Conservation (phyloP, 1,284 basidiomycete species). For the Leccinum variabile region DNA sequence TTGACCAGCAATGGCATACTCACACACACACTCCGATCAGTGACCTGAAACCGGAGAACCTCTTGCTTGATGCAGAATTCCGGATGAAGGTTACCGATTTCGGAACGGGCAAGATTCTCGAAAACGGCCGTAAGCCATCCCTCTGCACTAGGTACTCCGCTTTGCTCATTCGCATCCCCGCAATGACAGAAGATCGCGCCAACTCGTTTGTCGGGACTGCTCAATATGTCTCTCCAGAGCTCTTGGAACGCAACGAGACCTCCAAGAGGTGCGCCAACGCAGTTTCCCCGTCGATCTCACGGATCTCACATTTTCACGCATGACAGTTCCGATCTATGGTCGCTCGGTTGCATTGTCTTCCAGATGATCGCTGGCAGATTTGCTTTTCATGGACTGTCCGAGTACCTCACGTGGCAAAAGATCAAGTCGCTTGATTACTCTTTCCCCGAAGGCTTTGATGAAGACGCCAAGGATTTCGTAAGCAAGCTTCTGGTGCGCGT, state of each 20-base stretch:
- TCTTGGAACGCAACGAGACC: slow-evolving; percentile 76
- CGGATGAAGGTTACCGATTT: slow-evolving; percentile 97
- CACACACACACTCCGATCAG: slow-evolving; percentile 33
- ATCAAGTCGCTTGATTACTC: slow-evolving; percentile 74
- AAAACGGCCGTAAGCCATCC: slow-evolving; percentile 46
- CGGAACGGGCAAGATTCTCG: slow-evolving; percentile 90
- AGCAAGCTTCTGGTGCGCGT: slow-evolving; percentile 60
- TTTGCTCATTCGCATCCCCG: slow-evolving; percentile 11
- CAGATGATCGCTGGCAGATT: slow-evolving; percentile 95
- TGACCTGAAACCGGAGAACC: slow-evolving; percentile 92
- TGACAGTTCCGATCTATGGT: slow-evolving; percentile 92
- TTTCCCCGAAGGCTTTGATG: slow-evolving; percentile 73
- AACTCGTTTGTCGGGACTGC: slow-evolving; percentile 96
- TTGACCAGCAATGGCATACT: slow-evolving; percentile 12
- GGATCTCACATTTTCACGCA: slow-evolving; percentile 4
- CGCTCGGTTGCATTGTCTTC: slow-evolving; percentile 93
- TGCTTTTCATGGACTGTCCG: slow-evolving; percentile 85
- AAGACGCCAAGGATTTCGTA: slow-evolving; percentile 67
- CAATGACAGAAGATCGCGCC: slow-evolving; percentile 47
- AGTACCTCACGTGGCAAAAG: slow-evolving; percentile 83
- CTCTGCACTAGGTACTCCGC: not conserved
- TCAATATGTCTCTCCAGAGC: slow-evolving; percentile 93
- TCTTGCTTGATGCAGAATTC: slow-evolving; percentile 82
- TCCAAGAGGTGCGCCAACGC: slow-evolving; percentile 55
- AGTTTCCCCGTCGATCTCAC: not conserved